A percentile compares a stretch with the other conserved stretches of the same genome.
These are phyloP conservation scores for Kluyveromyces wickerhamii DNA, from an alignment of 805 yeast species.

Conservation along the genomic window DNA sequence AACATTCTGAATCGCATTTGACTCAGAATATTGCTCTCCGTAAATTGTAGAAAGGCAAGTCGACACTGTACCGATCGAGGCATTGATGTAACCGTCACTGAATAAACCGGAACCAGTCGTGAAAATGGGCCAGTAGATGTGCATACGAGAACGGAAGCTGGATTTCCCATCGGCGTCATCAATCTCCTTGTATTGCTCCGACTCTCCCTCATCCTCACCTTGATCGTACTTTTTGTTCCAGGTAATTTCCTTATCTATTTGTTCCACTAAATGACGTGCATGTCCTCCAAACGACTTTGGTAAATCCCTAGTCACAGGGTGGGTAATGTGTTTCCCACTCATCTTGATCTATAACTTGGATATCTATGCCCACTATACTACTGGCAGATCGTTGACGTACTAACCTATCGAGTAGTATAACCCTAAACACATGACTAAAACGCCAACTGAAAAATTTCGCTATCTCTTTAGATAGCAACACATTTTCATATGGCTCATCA, in stretches of 20 bases:
- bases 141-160: slow-evolving; percentile 2
- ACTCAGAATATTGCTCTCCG: slow-evolving; percentile 50
- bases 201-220: slow-evolving; percentile 22
- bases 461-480: too few species aligned
- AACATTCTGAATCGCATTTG: slow-evolving; percentile 70
- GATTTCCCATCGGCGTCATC: slow-evolving; percentile 11
- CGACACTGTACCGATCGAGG: slow-evolving; percentile 70
- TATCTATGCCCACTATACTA: too few species aligned
- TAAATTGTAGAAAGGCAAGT: slow-evolving; percentile 63
- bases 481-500: too few species aligned
- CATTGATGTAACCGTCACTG: slow-evolving; percentile 89
- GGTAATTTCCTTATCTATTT: slow-evolving; percentile 38
- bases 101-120: slow-evolving; percentile 90
- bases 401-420: too few species aligned
- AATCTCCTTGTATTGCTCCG: slow-evolving; percentile 18
- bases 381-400: too few species aligned
- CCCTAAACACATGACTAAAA: too few species aligned
- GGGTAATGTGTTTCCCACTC: slow-evolving; percentile 13
- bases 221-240: slow-evolving; percentile 22
- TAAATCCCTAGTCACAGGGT: slow-evolving; percentile 38
- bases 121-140: slow-evolving; percentile 56
- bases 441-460: too few species aligned
- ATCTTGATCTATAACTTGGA: too few species aligned
- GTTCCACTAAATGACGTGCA: slow-evolving; percentile 35
- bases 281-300: slow-evolving; percentile 36